Percentiles rank a stretch among this genome's conserved stretches.
Conservation (phyloP, 495 filamentous ascomycete species). For the Penicillium atrosanguineum region DNA sequence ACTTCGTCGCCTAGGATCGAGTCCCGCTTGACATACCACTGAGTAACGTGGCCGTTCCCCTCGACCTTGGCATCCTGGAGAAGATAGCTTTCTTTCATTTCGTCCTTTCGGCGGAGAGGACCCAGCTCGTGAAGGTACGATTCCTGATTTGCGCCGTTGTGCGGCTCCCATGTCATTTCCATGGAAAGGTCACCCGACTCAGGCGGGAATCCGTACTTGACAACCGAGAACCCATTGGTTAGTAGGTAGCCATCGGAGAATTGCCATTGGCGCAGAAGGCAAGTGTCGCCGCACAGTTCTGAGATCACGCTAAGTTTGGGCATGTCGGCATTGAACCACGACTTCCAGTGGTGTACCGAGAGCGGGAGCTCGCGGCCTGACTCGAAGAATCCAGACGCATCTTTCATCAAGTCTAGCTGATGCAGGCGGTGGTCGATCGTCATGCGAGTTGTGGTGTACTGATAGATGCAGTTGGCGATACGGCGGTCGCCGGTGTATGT, state of each 20-base stretch:
- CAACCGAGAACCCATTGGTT: slow-evolving; percentile 55
- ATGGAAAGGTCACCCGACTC: slow-evolving; percentile 32
- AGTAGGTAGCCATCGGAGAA: slow-evolving; percentile 57
- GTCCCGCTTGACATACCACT: slow-evolving; percentile 43
- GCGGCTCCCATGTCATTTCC: slow-evolving; percentile 48
- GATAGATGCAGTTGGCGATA: slow-evolving; percentile 52
- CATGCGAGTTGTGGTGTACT: slow-evolving; percentile 47
- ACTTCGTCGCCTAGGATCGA: slow-evolving; percentile 32
- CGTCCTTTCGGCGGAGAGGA: slow-evolving; percentile 40
- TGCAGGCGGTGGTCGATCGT: slow-evolving; percentile 52
- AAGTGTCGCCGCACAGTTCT: slow-evolving; percentile 53
- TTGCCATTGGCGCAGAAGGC: slow-evolving; percentile 55
- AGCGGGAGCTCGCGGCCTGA: slow-evolving; percentile 46
- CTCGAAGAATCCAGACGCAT: slow-evolving; percentile 57
- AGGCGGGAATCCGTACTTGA: slow-evolving; percentile 45
- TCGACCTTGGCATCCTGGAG: slow-evolving; percentile 34
- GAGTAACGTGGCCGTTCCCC: slow-evolving; percentile 28
- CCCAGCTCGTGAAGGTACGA: slow-evolving; percentile 44
- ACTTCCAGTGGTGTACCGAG: slow-evolving; percentile 60
- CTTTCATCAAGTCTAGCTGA: slow-evolving; percentile 51
- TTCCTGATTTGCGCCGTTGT: slow-evolving; percentile 38
- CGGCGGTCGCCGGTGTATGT: slow-evolving; percentile 45
- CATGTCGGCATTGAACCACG: slow-evolving; percentile 53
- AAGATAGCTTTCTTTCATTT: slow-evolving; percentile 34
- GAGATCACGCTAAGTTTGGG: slow-evolving; percentile 46